A percentile compares a stretch with the other conserved stretches of the same genome.
Conservation (phyloP, 2,329 filamentous ascomycete genomes). For the Pestalotiopsis sp. region DNA sequence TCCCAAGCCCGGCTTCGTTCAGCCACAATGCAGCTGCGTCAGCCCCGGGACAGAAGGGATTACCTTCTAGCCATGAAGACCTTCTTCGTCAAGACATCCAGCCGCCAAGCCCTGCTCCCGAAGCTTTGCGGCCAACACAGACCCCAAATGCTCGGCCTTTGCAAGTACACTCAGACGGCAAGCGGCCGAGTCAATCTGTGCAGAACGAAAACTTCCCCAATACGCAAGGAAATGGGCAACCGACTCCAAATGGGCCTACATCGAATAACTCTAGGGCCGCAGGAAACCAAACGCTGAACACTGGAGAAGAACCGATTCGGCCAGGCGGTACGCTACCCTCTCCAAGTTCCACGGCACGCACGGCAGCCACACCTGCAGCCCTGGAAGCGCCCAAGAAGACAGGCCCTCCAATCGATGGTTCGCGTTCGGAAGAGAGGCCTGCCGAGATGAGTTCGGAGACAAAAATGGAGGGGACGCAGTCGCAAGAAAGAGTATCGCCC, state of each 20-base stretch:
- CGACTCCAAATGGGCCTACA: neutral
- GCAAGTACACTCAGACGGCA: neutral
- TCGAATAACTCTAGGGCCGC: neutral
- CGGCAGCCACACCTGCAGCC: slow-evolving; percentile 71
- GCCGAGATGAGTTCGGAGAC: slow-evolving; percentile 39
- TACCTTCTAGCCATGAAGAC: neutral
- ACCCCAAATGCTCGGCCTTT: neutral
- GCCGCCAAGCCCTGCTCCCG: neutral
- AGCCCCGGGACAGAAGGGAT: neutral
- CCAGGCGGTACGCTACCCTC: slow-evolving; percentile 52
- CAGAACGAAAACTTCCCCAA: neutral
- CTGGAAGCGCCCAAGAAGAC: slow-evolving; percentile 73
- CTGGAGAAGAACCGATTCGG: slow-evolving; percentile 34
- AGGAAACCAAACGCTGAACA: slow-evolving; percentile 4
- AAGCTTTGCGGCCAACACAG: neutral
- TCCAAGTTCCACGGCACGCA: slow-evolving; percentile 70
- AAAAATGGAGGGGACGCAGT: slow-evolving; percentile 34
- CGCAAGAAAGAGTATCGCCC: neutral
- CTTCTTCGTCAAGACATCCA: neutral
- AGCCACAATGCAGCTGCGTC: neutral
- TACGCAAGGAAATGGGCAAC: neutral
- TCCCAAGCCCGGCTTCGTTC: neutral
- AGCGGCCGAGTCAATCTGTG: neutral
- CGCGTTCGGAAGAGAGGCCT: slow-evolving; percentile 54
- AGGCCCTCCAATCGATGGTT: slow-evolving; percentile 70